Evolutionary conservation across 1,284 basidiomycete genomes (phyloP).

Genomic region (Lentinula novae-zelandiae): DNA sequence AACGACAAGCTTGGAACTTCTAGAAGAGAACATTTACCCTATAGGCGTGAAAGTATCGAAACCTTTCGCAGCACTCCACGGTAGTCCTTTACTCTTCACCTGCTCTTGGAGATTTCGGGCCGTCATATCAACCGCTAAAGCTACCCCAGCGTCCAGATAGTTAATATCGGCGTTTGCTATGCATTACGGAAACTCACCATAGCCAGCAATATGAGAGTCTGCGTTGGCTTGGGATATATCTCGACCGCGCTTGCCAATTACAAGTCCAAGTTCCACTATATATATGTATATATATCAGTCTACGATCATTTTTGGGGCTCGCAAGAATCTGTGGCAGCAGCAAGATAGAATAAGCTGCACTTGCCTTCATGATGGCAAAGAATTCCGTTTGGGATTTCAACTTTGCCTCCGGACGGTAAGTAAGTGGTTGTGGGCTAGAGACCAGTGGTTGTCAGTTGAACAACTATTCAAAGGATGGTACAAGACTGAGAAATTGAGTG

Average conservation of each 20-base stretch:
- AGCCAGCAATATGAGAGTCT: slow-evolving; percentile 83
- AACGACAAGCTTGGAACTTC: neutral
- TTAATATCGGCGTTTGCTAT: neutral
- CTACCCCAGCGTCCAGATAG: slow-evolving; percentile 34
- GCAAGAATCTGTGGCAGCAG: neutral
- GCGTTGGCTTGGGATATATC: slow-evolving; percentile 78
- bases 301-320: neutral
- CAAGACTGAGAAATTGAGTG: too few relatives aligned
- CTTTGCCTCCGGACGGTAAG: slow-evolving; percentile 66
- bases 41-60: slow-evolving; percentile 90
- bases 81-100: slow-evolving; percentile 89
- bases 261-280: slow-evolving; percentile 93
- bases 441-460: neutral
- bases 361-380: slow-evolving; percentile 89
- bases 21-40: slow-evolving; percentile 39
- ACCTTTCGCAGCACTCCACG: slow-evolving; percentile 92
- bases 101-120: slow-evolving; percentile 93
- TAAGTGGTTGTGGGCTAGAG: slow-evolving; percentile 81
- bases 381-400: slow-evolving; percentile 87
- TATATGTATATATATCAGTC: neutral
- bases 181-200: slow-evolving; percentile 53
- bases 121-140: slow-evolving; percentile 93
- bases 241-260: slow-evolving; percentile 84
- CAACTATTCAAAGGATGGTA: neutral
- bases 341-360: slow-evolving; percentile 16